Percentiles rank a stretch among this genome's conserved stretches.
phyloP scores from a whole-genome alignment of 805 yeast genomes.

The Ascoidea tarda region DNA sequence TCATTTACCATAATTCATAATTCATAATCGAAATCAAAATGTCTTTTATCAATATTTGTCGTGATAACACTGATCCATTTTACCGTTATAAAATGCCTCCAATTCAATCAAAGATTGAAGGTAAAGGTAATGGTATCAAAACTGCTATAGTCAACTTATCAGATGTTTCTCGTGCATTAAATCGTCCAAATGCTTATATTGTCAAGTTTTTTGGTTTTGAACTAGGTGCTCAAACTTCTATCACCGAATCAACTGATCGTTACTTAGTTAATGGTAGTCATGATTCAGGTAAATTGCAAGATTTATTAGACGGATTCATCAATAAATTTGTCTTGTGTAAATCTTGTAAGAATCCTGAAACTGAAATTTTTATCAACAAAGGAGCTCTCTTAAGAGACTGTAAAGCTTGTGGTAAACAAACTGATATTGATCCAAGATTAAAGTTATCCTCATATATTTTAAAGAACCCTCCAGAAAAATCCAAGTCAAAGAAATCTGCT shows the following conservation, averaged over 20 bases:
- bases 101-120: conserved; percentile 92
- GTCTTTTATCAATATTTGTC: conserved; percentile 87
- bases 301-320: conserved; percentile 88
- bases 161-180: conserved; percentile 89
- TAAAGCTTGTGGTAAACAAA: conserved; percentile 85
- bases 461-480: conserved; percentile 28
- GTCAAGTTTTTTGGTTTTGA: conserved; percentile 94
- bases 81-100: conserved; percentile 99
- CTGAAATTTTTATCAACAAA: conserved; percentile 72
- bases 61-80: conserved; percentile 95
- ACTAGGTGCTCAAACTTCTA: conserved; percentile 89
- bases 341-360: conserved; percentile 93
- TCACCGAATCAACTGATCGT: conserved; percentile 69
- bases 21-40: conserved; percentile 21
- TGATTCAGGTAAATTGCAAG: conserved; percentile 82
- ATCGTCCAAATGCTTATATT: conserved; percentile 84
- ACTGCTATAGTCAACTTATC: conserved; percentile 82
- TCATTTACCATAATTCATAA: too few species aligned
- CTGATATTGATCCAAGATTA: conserved; percentile 27
- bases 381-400: conserved; percentile 82
- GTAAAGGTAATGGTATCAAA: conserved; percentile 98
- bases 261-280: conserved; percentile 92
- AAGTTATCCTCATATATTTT: conserved; percentile 31
- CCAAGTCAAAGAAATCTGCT: conserved; percentile 23
- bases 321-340: conserved; percentile 86